Evolutionary conservation across 768 basidiomycete species (phyloP), one percentile per base, ranked within the genome.

Genomic region (Leccinum olivaceopallidum): DNA sequence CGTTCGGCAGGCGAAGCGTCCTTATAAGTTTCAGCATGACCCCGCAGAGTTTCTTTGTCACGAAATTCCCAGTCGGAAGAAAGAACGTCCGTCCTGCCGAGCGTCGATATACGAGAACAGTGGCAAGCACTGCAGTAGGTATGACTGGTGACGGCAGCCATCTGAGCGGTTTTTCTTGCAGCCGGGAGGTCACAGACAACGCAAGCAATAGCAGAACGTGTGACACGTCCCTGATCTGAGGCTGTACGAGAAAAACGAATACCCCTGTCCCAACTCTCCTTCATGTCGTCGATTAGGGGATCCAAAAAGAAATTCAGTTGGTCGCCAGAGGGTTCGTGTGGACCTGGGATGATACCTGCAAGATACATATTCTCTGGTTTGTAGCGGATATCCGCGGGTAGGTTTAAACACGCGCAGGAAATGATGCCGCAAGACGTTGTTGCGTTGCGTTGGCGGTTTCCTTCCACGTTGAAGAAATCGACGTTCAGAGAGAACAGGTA

Each of bases 381-480:
- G 64, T 76, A 75, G 1, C 71, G 68, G 4, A 75, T 60, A 10
- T 71, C 60, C 2, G 61, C 52, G 2, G 75, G 75, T 8, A 79
- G 66, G 55, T 76, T 77, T 3, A 78, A 63, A 53, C 69, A 70
- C 14, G 68, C 68, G 44, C 74, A 61, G 6, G 72, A 71, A 9
- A 78, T 71, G 10, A 77, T 55, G 7, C 76, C 73, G 22, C 69
- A 60, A 0, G 75, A 77, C 2, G 65, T 58, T 12, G 60, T 64
- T 32, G 68, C 67, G 47, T 75, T 72, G n/a, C 62, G 53, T 26
- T 64, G 63, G 18, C 36, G 60, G 6, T 65, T 68, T 3, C 72
- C 67, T 36, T 77, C 61, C 0, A 75, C 65, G 53, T 76, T 73
- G 63, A 79, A 78, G 49, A 72, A 72, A 59, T 78, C 73, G 3